A percentile compares a stretch with the other conserved stretches of the same genome.
Evolutionary conservation across 2,329 filamentous ascomycete genomes (phyloP).

Genomic region (Fusarium humuli): DNA sequence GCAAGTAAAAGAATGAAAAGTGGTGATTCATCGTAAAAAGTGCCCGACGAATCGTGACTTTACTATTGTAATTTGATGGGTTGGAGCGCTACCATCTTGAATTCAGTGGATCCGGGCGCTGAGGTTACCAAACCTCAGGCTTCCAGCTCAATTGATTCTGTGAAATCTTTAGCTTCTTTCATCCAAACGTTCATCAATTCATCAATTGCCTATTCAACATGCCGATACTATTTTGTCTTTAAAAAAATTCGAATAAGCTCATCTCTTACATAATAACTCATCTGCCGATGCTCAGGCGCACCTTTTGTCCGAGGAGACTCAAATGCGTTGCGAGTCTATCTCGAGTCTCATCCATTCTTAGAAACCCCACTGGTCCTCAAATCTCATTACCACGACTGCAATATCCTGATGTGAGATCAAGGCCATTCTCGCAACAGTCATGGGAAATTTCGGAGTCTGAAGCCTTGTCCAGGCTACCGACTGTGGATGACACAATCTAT

Average conservation of each 20-base stretch:
- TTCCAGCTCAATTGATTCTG: conserved; percentile 3
- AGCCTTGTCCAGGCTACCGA: conserved; percentile 30
- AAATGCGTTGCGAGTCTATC: conserved; percentile 20
- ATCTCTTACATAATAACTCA: neutral
- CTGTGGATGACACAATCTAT: conserved; percentile 78
- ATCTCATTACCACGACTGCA: neutral
- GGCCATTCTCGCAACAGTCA: conserved; percentile 28
- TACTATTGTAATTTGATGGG: neutral
- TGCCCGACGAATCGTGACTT: neutral
- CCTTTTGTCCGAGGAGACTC: conserved; percentile 37
- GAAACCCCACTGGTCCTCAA: neutral
- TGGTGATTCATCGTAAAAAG: neutral
- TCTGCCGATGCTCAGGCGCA: conserved; percentile 44
- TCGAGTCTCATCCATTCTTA: neutral
- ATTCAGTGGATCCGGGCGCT: conserved; percentile 21
- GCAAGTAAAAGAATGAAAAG: neutral
- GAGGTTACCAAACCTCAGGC: conserved; percentile 2
- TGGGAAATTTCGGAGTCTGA: conserved; percentile 10
- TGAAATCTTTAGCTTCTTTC: conserved; percentile 10
- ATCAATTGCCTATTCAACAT: neutral
- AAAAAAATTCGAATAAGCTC: neutral
- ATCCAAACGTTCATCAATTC: neutral
- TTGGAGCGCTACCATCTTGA: neutral
- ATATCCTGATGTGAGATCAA: neutral
- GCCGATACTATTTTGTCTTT: neutral